A percentile compares a stretch with the other conserved stretches of the same genome.
Conservation (phyloP, 2,329 filamentous ascomycete species). For the Parafenestella ontariensis region DNA sequence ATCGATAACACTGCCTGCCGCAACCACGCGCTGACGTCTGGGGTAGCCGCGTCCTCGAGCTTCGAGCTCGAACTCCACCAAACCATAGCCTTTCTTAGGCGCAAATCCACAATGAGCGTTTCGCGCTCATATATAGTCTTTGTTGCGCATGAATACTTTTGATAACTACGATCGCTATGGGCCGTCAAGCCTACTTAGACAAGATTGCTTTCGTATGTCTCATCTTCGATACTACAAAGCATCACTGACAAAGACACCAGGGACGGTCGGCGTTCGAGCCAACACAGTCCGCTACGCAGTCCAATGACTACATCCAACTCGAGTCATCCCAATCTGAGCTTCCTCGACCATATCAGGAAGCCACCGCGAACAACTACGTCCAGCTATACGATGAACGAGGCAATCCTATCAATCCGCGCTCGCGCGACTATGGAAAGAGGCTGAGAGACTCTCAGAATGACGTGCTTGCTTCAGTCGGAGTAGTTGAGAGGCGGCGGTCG, state of each 20-base stretch:
- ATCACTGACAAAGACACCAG: constrained; percentile 34
- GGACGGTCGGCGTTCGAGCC: constrained; percentile 53
- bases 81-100: neutral
- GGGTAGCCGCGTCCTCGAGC: constrained; percentile 10
- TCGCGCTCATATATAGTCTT: neutral
- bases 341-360: constrained; percentile 28
- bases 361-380: constrained; percentile 33
- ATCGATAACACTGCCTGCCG: constrained; percentile 40
- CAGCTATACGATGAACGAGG: constrained; percentile 56
- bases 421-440: constrained; percentile 48
- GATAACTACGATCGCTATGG: constrained; percentile 28
- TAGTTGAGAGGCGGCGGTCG: constrained; percentile 51
- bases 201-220: constrained; percentile 47
- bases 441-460: constrained; percentile 57
- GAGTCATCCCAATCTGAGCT: constrained; percentile 33
- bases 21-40: constrained; percentile 19
- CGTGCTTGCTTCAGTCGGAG: constrained; percentile 56
- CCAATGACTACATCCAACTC: constrained; percentile 38
- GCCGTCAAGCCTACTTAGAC: constrained; percentile 46
- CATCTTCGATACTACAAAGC: neutral
- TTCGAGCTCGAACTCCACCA: neutral
- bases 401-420: constrained; percentile 52
- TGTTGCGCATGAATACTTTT: neutral
- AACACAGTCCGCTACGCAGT: constrained; percentile 28
- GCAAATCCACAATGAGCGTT: neutral